Evolutionary conservation across 2,329 filamentous ascomycete species (phyloP).

Genomic region (Delphinella strobiligena): DNA sequence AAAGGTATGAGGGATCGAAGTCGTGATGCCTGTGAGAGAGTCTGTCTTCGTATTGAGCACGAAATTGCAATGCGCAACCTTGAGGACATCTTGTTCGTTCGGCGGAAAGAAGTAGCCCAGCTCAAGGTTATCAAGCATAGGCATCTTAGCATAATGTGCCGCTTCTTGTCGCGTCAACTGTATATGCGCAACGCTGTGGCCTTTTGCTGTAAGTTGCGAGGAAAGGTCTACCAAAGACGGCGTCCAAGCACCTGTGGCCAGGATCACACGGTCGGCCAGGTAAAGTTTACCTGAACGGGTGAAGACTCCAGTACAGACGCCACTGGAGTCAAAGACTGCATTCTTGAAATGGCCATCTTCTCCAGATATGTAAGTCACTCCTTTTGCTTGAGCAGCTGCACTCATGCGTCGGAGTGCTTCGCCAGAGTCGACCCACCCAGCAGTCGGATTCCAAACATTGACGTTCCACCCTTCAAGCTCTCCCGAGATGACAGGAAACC

Average conservation of each 20-base stretch:
- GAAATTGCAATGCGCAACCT: constrained; percentile 20
- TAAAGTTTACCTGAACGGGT: constrained; percentile 31
- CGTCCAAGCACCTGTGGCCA: constrained; percentile 40
- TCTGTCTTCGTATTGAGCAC: not conserved
- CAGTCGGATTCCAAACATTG: constrained; percentile 38
- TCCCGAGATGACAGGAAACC: not conserved
- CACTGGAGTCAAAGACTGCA: constrained; percentile 21
- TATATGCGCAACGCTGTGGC: constrained; percentile 42
- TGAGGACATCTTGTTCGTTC: constrained; percentile 32
- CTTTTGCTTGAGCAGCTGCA: constrained; percentile 12
- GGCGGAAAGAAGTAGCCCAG: constrained; percentile 39
- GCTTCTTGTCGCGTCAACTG: constrained; percentile 34
- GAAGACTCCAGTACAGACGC: constrained; percentile 29
- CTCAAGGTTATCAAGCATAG: constrained; percentile 37
- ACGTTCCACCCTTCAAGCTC: constrained; percentile 25
- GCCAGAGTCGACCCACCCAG: constrained; percentile 33
- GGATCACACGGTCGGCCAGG: constrained; percentile 32
- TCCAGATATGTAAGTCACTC: constrained; percentile 35
- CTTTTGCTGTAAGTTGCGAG: constrained; percentile 37
- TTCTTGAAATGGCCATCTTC: constrained; percentile 25
- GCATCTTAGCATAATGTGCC: constrained; percentile 33
- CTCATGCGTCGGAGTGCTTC: not conserved
- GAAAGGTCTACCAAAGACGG: constrained; percentile 37
- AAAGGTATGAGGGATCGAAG: not conserved
- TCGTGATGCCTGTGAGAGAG: constrained; percentile 36